These are phyloP conservation scores for Kodamaea restingae DNA, from an alignment of 805 yeast genomes.

Conservation along the genomic window DNA sequence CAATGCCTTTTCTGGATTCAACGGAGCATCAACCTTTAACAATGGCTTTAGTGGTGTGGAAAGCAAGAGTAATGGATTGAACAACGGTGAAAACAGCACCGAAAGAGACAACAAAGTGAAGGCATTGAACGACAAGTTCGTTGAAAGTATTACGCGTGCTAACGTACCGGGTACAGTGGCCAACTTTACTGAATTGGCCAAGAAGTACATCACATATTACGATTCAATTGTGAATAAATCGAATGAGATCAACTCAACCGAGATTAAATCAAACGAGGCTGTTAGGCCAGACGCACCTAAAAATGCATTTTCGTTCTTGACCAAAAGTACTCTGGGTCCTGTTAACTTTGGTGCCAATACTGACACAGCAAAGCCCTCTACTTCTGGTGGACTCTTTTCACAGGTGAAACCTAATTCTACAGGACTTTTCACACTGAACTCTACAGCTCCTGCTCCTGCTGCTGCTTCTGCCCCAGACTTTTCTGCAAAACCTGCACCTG, in stretches of 20 bases:
- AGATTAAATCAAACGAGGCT: no score
- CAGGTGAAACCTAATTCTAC: no score
- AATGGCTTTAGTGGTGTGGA: neutral
- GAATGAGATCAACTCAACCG: neutral
- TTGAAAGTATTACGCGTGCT: conserved; percentile 42
- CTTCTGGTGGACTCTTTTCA: no score
- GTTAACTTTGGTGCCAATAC: no score
- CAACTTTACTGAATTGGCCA: conserved; percentile 51
- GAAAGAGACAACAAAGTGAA: conserved; percentile 39
- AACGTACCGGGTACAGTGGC: conserved; percentile 45
- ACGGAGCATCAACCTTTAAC: neutral
- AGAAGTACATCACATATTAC: conserved; percentile 57
- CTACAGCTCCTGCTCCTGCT: no score
- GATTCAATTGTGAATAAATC: conserved; percentile 28
- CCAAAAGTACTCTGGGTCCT: no score
- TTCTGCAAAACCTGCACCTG: conserved; percentile 1
- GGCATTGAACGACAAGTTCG: conserved; percentile 64
- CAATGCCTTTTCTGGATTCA: neutral
- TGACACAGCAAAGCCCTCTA: neutral
- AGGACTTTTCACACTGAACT: no score
- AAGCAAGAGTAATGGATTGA: neutral
- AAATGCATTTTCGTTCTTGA: conserved; percentile 12
- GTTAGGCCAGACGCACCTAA: conserved; percentile 14
- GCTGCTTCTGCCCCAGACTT: conserved; percentile 4
- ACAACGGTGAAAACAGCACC: neutral